Percentiles rank a stretch among this genome's conserved stretches.
These are phyloP conservation scores for Dimargaris xerosporica DNA, from an alignment of 192 early-diverging fungal genomes.

Conservation along the genomic window DNA sequence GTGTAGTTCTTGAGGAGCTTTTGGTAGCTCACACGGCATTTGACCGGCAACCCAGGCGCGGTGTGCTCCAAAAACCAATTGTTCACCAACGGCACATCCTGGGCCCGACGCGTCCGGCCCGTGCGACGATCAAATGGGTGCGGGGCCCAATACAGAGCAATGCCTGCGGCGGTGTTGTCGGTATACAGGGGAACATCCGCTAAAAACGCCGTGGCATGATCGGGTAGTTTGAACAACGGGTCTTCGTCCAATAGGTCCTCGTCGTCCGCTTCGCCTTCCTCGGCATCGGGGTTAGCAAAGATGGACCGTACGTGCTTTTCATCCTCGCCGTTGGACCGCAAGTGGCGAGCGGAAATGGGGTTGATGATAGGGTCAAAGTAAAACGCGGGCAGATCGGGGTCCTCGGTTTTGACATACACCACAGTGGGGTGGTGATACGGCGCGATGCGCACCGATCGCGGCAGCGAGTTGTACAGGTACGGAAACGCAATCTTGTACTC, in stretches of 20 bases:
- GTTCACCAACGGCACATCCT: slow-evolving; percentile 91
- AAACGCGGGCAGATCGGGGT: slow-evolving; percentile 93
- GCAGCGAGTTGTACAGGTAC: slow-evolving; percentile 92
- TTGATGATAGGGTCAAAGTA: slow-evolving; percentile 96
- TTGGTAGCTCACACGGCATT: slow-evolving; percentile 97
- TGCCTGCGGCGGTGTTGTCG: slow-evolving; percentile 82
- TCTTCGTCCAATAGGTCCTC: slow-evolving; percentile 55
- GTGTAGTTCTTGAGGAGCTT: slow-evolving; percentile 95
- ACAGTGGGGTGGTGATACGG: slow-evolving; percentile 90
- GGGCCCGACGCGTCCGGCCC: slow-evolving; percentile 76
- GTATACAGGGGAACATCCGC: slow-evolving; percentile 61
- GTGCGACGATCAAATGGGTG: slow-evolving; percentile 90
- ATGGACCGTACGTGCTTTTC: slow-evolving; percentile 16
- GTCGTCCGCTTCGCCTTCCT: slow-evolving; percentile 64
- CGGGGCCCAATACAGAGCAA: slow-evolving; percentile 95
- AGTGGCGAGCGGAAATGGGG: slow-evolving; percentile 78
- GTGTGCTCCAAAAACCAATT: slow-evolving; percentile 98
- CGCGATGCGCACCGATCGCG: slow-evolving; percentile 78
- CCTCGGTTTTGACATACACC: slow-evolving; percentile 76
- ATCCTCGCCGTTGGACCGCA: slow-evolving; percentile 30
- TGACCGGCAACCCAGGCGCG: slow-evolving; percentile 83
- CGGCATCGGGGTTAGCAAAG: slow-evolving; percentile 40
- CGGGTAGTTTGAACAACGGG: slow-evolving; percentile 59
- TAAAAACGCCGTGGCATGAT: slow-evolving; percentile 61
- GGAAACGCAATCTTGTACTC: slow-evolving; percentile 99